Conservation (phyloP, 2,329 filamentous ascomycete genomes). For the Calycina marina region DNA sequence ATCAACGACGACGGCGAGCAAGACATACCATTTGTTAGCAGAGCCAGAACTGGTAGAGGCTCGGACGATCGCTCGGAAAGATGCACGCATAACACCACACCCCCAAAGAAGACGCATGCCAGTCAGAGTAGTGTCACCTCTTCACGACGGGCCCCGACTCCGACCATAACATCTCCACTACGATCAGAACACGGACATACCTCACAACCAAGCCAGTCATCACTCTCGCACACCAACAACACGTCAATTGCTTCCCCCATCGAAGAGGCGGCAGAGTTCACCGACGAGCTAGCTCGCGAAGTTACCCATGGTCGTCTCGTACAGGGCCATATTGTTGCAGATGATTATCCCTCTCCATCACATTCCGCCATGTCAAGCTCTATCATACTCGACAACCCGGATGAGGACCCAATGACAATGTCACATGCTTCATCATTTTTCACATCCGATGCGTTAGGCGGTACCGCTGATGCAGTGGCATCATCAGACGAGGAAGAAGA, state of each 20-base stretch:
- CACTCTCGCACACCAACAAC: constrained; percentile 9
- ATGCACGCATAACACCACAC: constrained; percentile 6
- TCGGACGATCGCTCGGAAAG: constrained; percentile 8
- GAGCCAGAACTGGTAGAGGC: constrained; percentile 3
- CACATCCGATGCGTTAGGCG: constrained; percentile 57
- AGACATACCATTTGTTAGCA: not conserved
- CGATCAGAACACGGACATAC: constrained; percentile 10
- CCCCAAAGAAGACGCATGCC: constrained; percentile 8
- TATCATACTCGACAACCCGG: constrained; percentile 32
- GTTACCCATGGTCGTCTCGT: constrained; percentile 85
- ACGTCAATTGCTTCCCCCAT: not conserved
- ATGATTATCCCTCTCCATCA: constrained; percentile 72
- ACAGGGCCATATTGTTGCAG: constrained; percentile 89
- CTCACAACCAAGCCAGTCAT: constrained; percentile 13
- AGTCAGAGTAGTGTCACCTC: constrained; percentile 17
- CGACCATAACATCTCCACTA: constrained; percentile 11
- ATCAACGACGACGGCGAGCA: constrained; percentile 10
- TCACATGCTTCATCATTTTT: constrained; percentile 72
- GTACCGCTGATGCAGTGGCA: constrained; percentile 68
- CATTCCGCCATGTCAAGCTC: constrained; percentile 53
- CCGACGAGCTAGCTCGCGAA: constrained; percentile 67
- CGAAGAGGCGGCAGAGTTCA: constrained; percentile 21
- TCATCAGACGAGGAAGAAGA: constrained; percentile 90
- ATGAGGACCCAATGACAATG: constrained; percentile 72
- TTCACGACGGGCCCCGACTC: constrained; percentile 9